A percentile compares a stretch with the other conserved stretches of the same genome.
phyloP scores from a whole-genome alignment of 345 rosid genomes.

The Ceriops zippeliana region DNA sequence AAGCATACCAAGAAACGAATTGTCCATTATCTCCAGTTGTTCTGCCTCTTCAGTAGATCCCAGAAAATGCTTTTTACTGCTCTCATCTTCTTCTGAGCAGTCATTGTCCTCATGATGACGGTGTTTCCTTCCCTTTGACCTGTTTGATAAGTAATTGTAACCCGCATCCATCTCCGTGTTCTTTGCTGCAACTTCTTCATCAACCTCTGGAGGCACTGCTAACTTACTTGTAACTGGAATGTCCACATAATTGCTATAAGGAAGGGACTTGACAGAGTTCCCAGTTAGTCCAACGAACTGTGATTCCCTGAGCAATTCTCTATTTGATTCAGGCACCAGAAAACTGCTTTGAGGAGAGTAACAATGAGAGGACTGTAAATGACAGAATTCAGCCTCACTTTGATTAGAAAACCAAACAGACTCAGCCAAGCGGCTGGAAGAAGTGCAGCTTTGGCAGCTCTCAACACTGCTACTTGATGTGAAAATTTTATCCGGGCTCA shows the following conservation, averaged over 20 bases:
- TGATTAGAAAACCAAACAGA: neutral
- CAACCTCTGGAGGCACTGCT: too few relatives aligned
- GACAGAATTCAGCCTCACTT: neutral
- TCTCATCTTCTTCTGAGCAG: conserved; percentile 6
- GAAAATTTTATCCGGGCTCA: conserved; percentile 5
- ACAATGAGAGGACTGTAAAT: neutral
- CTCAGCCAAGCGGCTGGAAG: neutral
- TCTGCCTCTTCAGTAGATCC: conserved; percentile 1
- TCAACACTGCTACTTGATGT: neutral
- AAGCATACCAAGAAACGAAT: conserved; percentile 11
- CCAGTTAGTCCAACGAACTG: neutral
- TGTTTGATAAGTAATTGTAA: neutral
- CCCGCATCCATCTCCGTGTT: neutral
- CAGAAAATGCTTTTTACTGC: conserved; percentile 14
- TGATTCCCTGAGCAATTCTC: neutral
- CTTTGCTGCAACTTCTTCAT: too few relatives aligned
- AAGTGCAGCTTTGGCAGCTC: neutral
- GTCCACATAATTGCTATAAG: neutral
- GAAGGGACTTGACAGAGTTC: neutral
- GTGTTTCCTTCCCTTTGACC: conserved; percentile 10
- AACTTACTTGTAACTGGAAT: too few relatives aligned
- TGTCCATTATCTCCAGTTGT: conserved; percentile 15
- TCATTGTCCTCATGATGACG: conserved; percentile 4
- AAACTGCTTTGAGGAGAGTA: neutral
- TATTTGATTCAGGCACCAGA: neutral